phyloP scores from a whole-genome alignment of 768 basidiomycete genomes.

The Lentinula aciculospora region DNA sequence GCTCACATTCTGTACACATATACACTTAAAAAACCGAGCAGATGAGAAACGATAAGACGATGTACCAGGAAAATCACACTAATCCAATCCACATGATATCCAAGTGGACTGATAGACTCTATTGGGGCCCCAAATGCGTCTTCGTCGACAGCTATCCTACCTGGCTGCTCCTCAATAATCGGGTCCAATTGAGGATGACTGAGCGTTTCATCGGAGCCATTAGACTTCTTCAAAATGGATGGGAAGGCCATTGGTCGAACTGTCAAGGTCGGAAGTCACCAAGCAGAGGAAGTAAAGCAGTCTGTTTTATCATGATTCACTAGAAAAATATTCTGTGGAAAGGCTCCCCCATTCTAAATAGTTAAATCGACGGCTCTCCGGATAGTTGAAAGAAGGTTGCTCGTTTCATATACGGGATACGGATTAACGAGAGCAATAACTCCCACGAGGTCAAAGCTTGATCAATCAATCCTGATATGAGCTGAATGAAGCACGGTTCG shows the following conservation, averaged over 20 bases:
- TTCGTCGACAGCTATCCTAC: neutral
- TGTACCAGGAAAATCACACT: neutral
- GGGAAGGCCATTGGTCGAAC: neutral
- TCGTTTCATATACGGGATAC: too few species aligned
- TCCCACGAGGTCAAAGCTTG: too few species aligned
- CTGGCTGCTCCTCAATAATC: neutral
- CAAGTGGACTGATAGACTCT: neutral
- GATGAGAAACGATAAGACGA: neutral
- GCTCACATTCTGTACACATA: neutral
- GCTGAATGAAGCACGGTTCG: conserved; percentile 22
- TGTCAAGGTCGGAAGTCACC: neutral
- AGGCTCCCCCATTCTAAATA: neutral
- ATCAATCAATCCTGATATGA: too few species aligned
- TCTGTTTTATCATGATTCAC: neutral
- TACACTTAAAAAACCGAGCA: neutral
- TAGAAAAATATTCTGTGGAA: neutral
- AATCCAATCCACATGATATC: neutral
- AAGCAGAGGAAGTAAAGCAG: neutral
- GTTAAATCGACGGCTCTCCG: neutral
- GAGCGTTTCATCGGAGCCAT: neutral
- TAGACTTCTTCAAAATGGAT: neutral
- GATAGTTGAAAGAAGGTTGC: neutral
- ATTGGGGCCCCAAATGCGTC: neutral
- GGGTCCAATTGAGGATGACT: neutral
- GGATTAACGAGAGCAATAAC: too few species aligned